Evolutionary conservation across 176 grass and related monocot genomes (phyloP).

Genomic region (Aegilops umbellulata): DNA sequence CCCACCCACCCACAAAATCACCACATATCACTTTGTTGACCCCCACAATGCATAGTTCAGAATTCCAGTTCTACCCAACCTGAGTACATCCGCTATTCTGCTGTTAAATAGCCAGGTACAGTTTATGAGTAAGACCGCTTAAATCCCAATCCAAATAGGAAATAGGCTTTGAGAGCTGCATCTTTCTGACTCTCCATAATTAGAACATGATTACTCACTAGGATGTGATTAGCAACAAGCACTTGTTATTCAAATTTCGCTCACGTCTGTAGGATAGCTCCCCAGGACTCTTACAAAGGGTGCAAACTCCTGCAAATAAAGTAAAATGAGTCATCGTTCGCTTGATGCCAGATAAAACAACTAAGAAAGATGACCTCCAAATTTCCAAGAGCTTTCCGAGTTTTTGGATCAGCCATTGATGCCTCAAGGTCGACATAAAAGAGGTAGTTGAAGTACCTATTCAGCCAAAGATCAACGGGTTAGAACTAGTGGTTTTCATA

Average conservation of each 20-base stretch:
- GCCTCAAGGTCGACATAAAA: conserved; percentile 94
- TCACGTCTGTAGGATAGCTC: conserved; percentile 75
- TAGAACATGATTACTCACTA: conserved; percentile 19
- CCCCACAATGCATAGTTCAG: neutral
- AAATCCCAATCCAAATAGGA: neutral
- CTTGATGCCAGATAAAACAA: neutral
- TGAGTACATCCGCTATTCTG: neutral
- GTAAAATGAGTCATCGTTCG: conserved; percentile 15
- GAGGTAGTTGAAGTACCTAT: conserved; percentile 92
- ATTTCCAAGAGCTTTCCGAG: conserved; percentile 83
- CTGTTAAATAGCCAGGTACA: neutral
- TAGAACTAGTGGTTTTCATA: neutral
- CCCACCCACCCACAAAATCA: too few species aligned
- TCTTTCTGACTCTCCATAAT: neutral
- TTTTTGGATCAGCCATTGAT: conserved; percentile 82
- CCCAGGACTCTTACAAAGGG: conserved; percentile 74
- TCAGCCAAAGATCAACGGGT: neutral
- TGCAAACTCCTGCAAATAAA: conserved; percentile 76
- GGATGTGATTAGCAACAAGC: conserved; percentile 23
- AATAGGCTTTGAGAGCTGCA: neutral
- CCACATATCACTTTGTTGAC: neutral
- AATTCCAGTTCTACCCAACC: neutral
- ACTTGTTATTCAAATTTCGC: conserved; percentile 43
- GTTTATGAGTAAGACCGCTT: neutral
- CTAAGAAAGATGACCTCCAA: conserved; percentile 58